Percentiles rank a stretch among this genome's conserved stretches.
phyloP scores from a whole-genome alignment of 805 yeast genomes.

The Isabelozyma heimii region DNA sequence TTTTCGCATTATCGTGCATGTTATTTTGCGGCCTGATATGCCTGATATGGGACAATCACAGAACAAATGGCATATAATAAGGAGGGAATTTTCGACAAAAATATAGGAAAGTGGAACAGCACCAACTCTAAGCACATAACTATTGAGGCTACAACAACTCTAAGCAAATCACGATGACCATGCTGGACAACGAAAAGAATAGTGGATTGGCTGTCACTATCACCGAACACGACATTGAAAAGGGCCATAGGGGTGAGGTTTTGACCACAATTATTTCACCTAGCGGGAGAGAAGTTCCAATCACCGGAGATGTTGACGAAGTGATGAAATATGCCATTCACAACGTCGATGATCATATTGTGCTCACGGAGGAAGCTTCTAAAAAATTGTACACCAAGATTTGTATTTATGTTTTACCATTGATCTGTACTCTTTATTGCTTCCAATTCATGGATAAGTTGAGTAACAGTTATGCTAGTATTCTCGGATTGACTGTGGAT shows the following conservation, averaged over 20 bases:
- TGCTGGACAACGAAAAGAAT: not conserved
- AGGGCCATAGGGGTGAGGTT: not conserved
- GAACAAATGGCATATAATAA: no score
- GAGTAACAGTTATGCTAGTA: slow-evolving; percentile 36
- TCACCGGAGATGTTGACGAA: slow-evolving; percentile 36
- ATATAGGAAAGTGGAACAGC: no score
- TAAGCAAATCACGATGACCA: no score
- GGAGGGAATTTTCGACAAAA: no score
- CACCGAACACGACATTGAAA: not conserved
- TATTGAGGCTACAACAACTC: no score
- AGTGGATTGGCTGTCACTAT: not conserved
- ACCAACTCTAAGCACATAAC: no score
- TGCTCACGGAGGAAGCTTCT: slow-evolving; percentile 13
- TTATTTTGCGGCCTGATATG: no score
- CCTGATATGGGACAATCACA: no score
- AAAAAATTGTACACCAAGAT: slow-evolving; percentile 17
- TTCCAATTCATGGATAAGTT: slow-evolving; percentile 37
- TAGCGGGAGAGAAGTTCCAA: slow-evolving; percentile 18
- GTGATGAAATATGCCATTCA: slow-evolving; percentile 34
- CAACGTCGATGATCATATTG: slow-evolving; percentile 9
- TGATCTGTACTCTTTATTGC: slow-evolving; percentile 20
- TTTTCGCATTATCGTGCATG: no score
- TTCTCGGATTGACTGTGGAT: slow-evolving; percentile 37
- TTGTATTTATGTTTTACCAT: slow-evolving; percentile 22
- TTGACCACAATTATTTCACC: slow-evolving; percentile 1